phyloP scores from a whole-genome alignment of 306 rosid species.

The Ochetophila trinervis region DNA sequence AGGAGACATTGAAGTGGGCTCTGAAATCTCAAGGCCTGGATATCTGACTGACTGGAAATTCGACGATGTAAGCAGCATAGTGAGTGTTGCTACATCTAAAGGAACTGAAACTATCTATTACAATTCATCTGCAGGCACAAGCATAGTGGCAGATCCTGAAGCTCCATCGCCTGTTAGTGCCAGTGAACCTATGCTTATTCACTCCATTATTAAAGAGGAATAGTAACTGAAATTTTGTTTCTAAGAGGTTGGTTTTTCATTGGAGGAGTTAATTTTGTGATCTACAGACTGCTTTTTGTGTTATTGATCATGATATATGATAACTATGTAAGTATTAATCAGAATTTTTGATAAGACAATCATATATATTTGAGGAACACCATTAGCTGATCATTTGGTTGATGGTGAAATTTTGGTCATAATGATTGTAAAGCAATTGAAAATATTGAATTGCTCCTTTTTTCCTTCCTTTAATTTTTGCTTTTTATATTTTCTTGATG shows the following conservation, averaged over 20 bases:
- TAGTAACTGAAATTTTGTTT: not conserved
- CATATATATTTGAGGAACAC: too few relatives aligned
- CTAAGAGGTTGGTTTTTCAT: not conserved
- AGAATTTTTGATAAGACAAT: too few relatives aligned
- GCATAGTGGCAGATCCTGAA: not conserved
- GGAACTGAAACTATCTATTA: conserved; percentile 7
- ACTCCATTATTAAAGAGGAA: not conserved
- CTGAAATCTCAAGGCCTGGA: conserved; percentile 57
- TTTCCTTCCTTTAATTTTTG: too few relatives aligned
- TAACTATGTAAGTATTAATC: too few relatives aligned
- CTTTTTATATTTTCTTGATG: too few relatives aligned
- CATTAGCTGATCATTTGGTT: too few relatives aligned
- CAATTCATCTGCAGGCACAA: conserved; percentile 9
- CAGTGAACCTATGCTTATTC: not conserved
- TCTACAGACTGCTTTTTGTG: too few relatives aligned
- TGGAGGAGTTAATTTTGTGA: too few relatives aligned
- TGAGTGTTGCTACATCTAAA: conserved; percentile 17
- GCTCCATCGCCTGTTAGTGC: not conserved
- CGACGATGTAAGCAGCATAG: conserved; percentile 36
- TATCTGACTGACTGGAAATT: conserved; percentile 65
- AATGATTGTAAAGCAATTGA: too few relatives aligned
- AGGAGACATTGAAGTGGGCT: conserved; percentile 59
- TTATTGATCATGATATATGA: too few relatives aligned
- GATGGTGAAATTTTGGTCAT: too few relatives aligned
- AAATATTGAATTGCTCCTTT: too few relatives aligned